Evolutionary conservation across 148 eudicot species (phyloP).

Genomic region (Pouteria glomerata): DNA sequence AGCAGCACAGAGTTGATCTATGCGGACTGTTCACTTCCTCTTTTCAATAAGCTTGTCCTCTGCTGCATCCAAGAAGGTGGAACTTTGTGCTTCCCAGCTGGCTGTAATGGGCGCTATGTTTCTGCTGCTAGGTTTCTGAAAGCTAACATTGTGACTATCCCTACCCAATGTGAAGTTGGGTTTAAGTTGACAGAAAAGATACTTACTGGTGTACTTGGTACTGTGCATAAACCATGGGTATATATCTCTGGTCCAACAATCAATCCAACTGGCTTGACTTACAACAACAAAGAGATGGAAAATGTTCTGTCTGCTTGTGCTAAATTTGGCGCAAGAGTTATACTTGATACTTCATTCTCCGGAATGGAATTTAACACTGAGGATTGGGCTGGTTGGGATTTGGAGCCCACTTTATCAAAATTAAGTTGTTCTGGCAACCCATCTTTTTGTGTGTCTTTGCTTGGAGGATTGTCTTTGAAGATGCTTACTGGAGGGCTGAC

Average conservation of each 20-base stretch:
- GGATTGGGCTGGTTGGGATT: slow-evolving; percentile 57
- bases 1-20: slow-evolving; percentile 52
- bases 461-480: slow-evolving; percentile 73
- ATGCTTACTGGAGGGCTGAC: slow-evolving; percentile 88
- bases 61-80: slow-evolving; percentile 93
- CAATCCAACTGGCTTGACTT: slow-evolving; percentile 80
- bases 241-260: slow-evolving; percentile 90
- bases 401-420: slow-evolving; percentile 51
- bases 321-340: slow-evolving; percentile 78
- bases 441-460: slow-evolving; percentile 64
- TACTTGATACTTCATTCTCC: slow-evolving; percentile 85
- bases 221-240: slow-evolving; percentile 75
- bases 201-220: slow-evolving; percentile 40
- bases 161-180: slow-evolving; percentile 53
- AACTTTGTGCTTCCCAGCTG: slow-evolving; percentile 84
- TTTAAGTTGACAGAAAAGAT: slow-evolving; percentile 64
- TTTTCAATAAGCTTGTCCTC: slow-evolving; percentile 81
- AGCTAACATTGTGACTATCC: slow-evolving; percentile 51
- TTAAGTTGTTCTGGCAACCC: slow-evolving; percentile 37
- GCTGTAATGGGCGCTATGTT: slow-evolving; percentile 74
- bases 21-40: slow-evolving; percentile 71
- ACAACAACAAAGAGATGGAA: slow-evolving; percentile 69
- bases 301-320: slow-evolving; percentile 59
- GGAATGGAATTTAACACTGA: slow-evolving; percentile 60
- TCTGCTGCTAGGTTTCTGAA: slow-evolving; percentile 82